Conservation (phyloP, 169 alveolate species). For the Cryptosporidium tyzzeri region DNA sequence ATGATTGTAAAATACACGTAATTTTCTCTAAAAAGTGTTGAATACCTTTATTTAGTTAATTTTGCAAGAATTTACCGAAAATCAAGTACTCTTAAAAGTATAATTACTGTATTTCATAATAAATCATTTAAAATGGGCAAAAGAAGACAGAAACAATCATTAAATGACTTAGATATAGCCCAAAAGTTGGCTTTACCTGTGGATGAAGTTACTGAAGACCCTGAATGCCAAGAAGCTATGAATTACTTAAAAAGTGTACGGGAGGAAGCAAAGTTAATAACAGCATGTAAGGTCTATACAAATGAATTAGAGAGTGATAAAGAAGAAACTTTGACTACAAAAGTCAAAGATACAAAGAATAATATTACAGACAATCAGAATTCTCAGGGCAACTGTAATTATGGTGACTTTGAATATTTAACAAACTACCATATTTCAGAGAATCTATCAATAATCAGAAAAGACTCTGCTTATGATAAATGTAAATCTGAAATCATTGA, state of each 20-base stretch:
- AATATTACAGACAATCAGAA: not conserved
- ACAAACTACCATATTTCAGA: constrained; percentile 13
- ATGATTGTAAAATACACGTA: not conserved
- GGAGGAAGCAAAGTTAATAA: constrained; percentile 29
- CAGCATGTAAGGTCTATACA: not conserved
- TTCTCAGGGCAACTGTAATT: not conserved
- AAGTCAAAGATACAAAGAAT: too few species aligned
- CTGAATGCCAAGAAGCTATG: constrained; percentile 46
- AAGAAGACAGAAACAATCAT: not conserved
- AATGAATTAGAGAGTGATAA: not conserved
- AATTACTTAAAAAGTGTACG: constrained; percentile 44
- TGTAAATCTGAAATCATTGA: constrained; percentile 20
- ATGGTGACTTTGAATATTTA: constrained; percentile 1
- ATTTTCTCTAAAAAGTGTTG: not conserved
- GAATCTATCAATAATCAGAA: constrained; percentile 10
- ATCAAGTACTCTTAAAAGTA: not conserved
- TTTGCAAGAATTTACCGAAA: too few species aligned
- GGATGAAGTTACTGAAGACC: not conserved
- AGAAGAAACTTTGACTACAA: not conserved
- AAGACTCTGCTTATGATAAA: not conserved
- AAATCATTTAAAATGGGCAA: not conserved
- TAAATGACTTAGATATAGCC: not conserved
- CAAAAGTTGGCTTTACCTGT: constrained; percentile 13
- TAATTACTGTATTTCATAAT: not conserved
- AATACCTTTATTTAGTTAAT: too few species aligned